Evolutionary conservation across 2,329 filamentous ascomycete species (phyloP), one percentile per base, ranked within the genome.

Genomic region (Leptodontidium sp.): DNA sequence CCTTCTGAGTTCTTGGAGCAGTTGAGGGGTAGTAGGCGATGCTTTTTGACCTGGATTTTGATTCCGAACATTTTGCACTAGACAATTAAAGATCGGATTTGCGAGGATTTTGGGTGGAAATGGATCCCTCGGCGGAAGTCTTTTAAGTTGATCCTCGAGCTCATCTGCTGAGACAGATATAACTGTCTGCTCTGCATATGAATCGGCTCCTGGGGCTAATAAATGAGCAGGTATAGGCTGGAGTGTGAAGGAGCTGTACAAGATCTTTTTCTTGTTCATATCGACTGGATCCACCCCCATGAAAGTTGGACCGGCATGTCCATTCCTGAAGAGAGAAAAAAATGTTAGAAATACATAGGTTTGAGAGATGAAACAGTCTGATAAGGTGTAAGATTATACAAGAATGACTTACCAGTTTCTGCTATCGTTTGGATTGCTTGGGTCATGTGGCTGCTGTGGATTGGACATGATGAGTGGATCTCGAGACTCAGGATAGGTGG

Each of bases 201-300:
- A 4, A 21, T 49, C 17, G 47, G n/a, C 17, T 21, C 47, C 21
- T 21, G 21, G 49, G 11, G 49, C 21, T 53, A 15, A 26, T 7
- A 53, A 7, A 29, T 53, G 21, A 24, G 11, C 24, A 32, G 50
- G 50, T 14, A 53, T 9, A 9, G 50, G 50, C 2, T 11, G 24
- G 14, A 53, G 24, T 53, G 50, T 29, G 14, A 53, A 53, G 14
- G 50, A 53, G 50, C 50, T 53, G 24, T 53, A 53, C 4, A 53
- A 21, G 14, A 14, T 5, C 9, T 1, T 29, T 15, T 29, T 53
- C 24, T 53, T 29, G 50, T 29, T 24, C 11, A 32, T 21, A 29
- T 53, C 26, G 12, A 15, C 12, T 15, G 50, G 50, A 53, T 53
- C 24, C 12, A 15, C 50, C 15, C 9, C 50, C 24, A 29, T 4